Evolutionary conservation across 139 green algal genomes (phyloP), one percentile per base, ranked within the genome.

Genomic region (Pseudopediastrum boryanum): DNA sequence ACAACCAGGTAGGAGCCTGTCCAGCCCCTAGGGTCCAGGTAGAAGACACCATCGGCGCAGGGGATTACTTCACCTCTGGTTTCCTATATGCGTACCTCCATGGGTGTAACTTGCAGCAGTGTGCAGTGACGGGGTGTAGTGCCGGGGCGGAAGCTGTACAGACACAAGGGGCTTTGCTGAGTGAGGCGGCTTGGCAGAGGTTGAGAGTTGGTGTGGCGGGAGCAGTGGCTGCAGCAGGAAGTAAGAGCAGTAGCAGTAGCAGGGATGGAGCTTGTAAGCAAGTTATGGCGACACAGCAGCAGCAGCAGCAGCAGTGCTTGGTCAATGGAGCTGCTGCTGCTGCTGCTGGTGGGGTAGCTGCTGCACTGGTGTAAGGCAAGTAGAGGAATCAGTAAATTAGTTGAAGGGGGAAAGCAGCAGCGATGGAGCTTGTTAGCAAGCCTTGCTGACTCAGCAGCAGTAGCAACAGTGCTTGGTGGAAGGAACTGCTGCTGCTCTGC

Each of bases 1-100:
- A n/a, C 52, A 16, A 8, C 7, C 9, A 9, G 12, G 29, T 36
- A 6, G 8, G 52, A 9, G 12, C 12, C 7, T 36, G 52, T 6
- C 29, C 52, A 21, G 52, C 52, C 25, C 52, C 7, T 62, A 62
- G n/a, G n/a, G 75, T 90, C 36, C n/a, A 75, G n/a, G 87, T 95
- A 2, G 84, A 89, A 13, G 94, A 97, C 85, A 97, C 94, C 2
- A 86, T 95, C 12, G 93, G 94, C 0, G 94, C 92, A 7, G 90
- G 89, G 0, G 94, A 97, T 81, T 84, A 77, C 68, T 97, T 96
- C 83, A 90, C 88, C 13, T 84, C 85, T 3, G 93, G 89, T 25
- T 95, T 94, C 67, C 80, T 97, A 35, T 81, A 83, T 27, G 90
- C 85, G 9, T 43, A 78, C 27, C 41, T 78, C 5, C 63, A 70